These are phyloP conservation scores for Colletotrichum chrysophilum DNA, from an alignment of 2,329 filamentous ascomycete genomes.

Conservation along the genomic window DNA sequence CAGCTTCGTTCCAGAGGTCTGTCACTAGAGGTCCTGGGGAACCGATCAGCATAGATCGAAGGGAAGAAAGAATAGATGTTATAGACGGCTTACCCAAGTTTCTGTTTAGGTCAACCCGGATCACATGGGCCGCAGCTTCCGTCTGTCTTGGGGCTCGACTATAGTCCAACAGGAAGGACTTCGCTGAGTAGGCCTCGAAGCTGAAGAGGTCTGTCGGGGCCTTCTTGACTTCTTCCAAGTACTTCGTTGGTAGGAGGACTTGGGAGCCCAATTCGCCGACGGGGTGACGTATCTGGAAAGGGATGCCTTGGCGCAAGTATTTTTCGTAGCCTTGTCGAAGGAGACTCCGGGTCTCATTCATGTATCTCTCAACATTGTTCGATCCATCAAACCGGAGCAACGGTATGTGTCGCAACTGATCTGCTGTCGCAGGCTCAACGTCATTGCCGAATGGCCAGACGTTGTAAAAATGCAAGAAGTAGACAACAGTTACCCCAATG, in stretches of 20 bases:
- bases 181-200: neutral
- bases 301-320: neutral
- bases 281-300: neutral
- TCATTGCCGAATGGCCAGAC: neutral
- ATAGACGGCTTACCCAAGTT: neutral
- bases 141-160: neutral
- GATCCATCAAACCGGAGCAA: neutral
- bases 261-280: neutral
- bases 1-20: neutral
- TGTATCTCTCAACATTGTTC: neutral
- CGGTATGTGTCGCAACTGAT: neutral
- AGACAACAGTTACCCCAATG: neutral
- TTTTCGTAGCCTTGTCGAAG: neutral
- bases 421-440: neutral
- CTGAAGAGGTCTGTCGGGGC: neutral
- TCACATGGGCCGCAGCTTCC: neutral
- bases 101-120: neutral
- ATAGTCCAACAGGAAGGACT: neutral
- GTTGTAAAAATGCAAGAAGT: neutral
- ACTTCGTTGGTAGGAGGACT: neutral
- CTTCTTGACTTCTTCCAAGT: neutral
- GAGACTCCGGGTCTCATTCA: neutral
- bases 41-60: neutral
- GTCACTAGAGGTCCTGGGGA: neutral
- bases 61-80: rapidly evolving